Base-by-base conservation (phyloP, 495 filamentous ascomycete species). In the Evansstolkia leycettana region DNA sequence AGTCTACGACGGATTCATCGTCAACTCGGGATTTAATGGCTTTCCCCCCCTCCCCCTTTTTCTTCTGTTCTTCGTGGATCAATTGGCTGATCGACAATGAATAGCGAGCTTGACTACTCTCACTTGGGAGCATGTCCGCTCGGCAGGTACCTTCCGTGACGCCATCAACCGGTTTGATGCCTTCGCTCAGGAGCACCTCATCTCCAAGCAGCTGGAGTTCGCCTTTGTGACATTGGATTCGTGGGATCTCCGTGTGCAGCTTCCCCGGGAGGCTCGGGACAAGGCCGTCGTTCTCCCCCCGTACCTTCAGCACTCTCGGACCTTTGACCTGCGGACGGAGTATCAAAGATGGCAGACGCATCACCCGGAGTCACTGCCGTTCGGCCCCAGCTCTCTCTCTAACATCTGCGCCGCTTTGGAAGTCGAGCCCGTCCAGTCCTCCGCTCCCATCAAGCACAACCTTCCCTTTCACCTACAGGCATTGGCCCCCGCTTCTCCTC, bases 301-400 rank as follows among this genome's bases (percentile, higher is more conserved):
- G 11, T 96, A 95, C 53, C 72, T 98, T 18, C 90, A 95, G 59
- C 90, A 98, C 66, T 95, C 90, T 26, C 78, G 90, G 31, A 90
- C 87, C 20, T 98, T 94, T 58, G 90, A 96, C 57, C 71, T 98
- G 17, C 82, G 90, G 30, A 90, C 88, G 42, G 90, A 96, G 64
- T 98, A 98, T 53, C 86, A 94, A 52, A 75, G 86, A 47, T 98
- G 92, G 90, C 90, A 98, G 59, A 84, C 86, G 43, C 88, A 95
- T 46, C 90, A 96, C 50, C 90, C 90, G 14, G 90, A 98, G 65
- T 94, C 90, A 24, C 69, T 98, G 30, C 90, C 90, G 1, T 98
- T 95, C 57, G 92, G 88, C 3, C 86, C 90, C 26, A 93, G 84
- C 31, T 89, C 87, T 45, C 71, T 98, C 41, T 76, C 89, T 38